Evolutionary conservation across 2,329 filamentous ascomycete species (phyloP), one percentile per base, ranked within the genome.

Genomic region (Pseudonectria foliicola): DNA sequence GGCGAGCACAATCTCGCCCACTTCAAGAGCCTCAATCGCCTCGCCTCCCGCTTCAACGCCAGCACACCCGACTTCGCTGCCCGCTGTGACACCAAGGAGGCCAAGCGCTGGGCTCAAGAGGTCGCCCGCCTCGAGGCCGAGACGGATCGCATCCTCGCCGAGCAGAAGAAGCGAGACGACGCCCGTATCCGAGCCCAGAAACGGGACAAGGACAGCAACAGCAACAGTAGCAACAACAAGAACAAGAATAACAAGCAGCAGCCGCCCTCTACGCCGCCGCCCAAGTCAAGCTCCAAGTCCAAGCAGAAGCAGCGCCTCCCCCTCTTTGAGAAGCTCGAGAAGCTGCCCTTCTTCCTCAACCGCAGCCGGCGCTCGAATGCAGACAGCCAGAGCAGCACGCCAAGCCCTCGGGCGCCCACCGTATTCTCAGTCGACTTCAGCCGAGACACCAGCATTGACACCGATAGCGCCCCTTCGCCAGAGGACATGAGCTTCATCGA

Each of bases 141-240:
- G 45, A 67, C 63, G 24, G 62, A 71, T 45, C 64, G 67, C 39
- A 63, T 68, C 29, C 54, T 70, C 29, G 63, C 64, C 15, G 67
- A 73, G 43, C 67, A 71, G 50, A 69, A 67, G 54, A 67, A 62
- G 46, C 63, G 65, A 34, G 66, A 73, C 43, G 57, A 69, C 14
- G 61, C 62, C 31, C 63, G 67, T 35, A 59, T 70, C 14, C 62
- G 67, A 42, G 55, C 62, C 25, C 60, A 69, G 18, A 21, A 8
- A 8, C 18, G 8, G 18, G 18, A 5, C 18, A 21, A 21, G 18
- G n/a, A n/a, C 18, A 5, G 18, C 18, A 21, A 21, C 8, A 6
- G 18, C 18, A 21, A 8, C 18, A 6, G n/a, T n/a, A n/a, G n/a
- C n/a, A n/a, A n/a, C n/a, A n/a, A n/a, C n/a, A n/a, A n/a, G n/a